These are phyloP conservation scores for Xylogone sp. DNA, from an alignment of 2,329 filamentous ascomycete genomes.

Conservation along the genomic window DNA sequence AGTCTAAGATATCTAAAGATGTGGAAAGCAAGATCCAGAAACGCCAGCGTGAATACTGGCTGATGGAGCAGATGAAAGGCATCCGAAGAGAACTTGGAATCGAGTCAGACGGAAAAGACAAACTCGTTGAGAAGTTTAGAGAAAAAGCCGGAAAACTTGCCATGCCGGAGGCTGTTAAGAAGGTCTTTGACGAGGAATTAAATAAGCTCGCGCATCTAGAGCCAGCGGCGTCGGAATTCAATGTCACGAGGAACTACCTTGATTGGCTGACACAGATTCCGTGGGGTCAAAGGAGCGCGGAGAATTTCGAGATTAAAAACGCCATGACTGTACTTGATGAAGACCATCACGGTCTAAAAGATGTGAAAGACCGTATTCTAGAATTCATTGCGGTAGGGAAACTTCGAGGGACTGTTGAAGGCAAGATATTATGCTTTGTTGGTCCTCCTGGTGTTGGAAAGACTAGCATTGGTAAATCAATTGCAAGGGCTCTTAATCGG, in stretches of 20 bases:
- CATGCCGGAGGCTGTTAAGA: conserved; percentile 95
- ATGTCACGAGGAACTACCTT: conserved; percentile 95
- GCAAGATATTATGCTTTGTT: conserved; percentile 97
- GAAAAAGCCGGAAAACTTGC: conserved; percentile 90
- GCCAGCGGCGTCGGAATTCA: conserved; percentile 94
- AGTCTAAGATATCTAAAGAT: conserved; percentile 96
- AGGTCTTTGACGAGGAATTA: conserved; percentile 97
- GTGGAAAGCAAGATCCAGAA: conserved; percentile 98
- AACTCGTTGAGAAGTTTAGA: conserved; percentile 95
- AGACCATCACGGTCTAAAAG: conserved; percentile 94
- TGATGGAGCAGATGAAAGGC: conserved; percentile 99
- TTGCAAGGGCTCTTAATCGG: conserved; percentile 87
- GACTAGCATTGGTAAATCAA: conserved; percentile 98
- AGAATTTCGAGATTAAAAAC: conserved; percentile 94
- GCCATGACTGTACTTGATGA: conserved; percentile 89
- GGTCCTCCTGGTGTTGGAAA: conserved; percentile 97
- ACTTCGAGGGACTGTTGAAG: conserved; percentile 92
- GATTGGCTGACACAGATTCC: conserved; percentile 99
- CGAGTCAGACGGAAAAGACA: conserved; percentile 97
- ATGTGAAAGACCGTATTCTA: conserved; percentile 96
- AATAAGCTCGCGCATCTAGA: conserved; percentile 96
- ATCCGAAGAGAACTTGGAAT: conserved; percentile 93
- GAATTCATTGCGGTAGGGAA: conserved; percentile 99
- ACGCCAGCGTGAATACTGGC: conserved; percentile 94
- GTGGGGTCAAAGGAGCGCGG: conserved; percentile 91